phyloP scores from a whole-genome alignment of 75 land plant species.

The Pinus taeda region DNA sequence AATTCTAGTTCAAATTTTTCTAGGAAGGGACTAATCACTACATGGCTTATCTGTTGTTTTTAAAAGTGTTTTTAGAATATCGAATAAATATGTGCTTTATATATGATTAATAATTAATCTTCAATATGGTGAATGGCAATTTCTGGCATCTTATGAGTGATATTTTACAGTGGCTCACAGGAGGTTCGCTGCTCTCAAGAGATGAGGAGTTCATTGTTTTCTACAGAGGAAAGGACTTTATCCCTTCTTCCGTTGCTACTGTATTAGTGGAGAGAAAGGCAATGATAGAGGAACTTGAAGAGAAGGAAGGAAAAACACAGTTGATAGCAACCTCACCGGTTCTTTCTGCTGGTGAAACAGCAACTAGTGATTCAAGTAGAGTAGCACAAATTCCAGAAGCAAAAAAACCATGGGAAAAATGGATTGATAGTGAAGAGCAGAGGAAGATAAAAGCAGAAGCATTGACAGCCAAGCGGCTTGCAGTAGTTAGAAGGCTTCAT shows the following conservation, averaged over 20 bases:
- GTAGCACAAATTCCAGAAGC: slow-evolving; percentile 3
- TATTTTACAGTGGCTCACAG: slow-evolving; percentile 72
- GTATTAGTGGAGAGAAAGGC: slow-evolving; percentile 67
- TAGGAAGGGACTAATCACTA: no score
- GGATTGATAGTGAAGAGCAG: slow-evolving; percentile 28
- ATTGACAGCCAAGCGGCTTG: slow-evolving; percentile 14
- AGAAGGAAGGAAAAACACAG: slow-evolving; percentile 5
- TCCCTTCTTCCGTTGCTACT: slow-evolving; percentile 73
- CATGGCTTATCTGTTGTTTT: not conserved
- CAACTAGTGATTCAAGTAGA: not conserved
- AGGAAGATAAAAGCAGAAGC: slow-evolving; percentile 8
- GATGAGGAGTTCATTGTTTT: slow-evolving; percentile 77
- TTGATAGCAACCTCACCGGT: not conserved
- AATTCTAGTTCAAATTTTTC: no score
- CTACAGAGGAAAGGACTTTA: slow-evolving; percentile 96
- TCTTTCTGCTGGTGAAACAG: not conserved
- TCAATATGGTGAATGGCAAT: not conserved
- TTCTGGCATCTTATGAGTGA: not conserved
- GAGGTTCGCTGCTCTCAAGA: slow-evolving; percentile 83
- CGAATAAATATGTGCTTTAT: not conserved
- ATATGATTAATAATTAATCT: not conserved
- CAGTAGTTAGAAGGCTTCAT: slow-evolving; percentile 13
- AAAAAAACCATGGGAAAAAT: slow-evolving; percentile 15
- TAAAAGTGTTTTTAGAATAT: not conserved
- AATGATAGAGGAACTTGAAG: slow-evolving; percentile 23